Percentiles rank a stretch among this genome's conserved stretches.
Evolutionary conservation across 2,329 filamentous ascomycete genomes (phyloP).

Genomic region (Fusarium pininemorale): DNA sequence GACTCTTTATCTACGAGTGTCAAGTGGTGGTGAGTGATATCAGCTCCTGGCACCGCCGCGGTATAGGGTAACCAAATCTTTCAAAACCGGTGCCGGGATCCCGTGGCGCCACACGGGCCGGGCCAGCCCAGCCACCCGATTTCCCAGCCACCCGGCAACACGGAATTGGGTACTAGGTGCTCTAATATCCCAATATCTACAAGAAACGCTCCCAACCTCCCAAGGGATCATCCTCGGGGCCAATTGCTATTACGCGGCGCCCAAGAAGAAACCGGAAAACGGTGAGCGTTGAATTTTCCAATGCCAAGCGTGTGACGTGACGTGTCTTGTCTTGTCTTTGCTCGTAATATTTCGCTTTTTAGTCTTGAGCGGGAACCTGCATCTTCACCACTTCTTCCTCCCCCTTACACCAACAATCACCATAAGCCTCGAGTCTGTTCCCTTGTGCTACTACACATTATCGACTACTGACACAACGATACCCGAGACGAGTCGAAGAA

Average conservation of each 20-base stretch:
- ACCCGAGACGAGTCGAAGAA: background rate
- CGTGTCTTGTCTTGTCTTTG: background rate
- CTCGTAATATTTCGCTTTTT: conserved; percentile 6
- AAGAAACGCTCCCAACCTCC: conserved; percentile 24
- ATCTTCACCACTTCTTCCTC: background rate
- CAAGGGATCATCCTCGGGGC: background rate
- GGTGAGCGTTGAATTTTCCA: conserved; percentile 1
- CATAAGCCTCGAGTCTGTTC: background rate
- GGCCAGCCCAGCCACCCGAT: conserved; percentile 16
- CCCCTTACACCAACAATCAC: background rate
- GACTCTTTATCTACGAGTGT: background rate
- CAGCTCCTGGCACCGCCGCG: background rate
- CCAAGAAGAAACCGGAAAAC: conserved; percentile 17
- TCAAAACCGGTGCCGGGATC: background rate
- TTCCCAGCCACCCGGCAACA: conserved; percentile 19
- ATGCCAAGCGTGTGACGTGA: conserved; percentile 20
- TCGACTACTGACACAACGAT: background rate
- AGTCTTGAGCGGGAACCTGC: conserved; percentile 9
- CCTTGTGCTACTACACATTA: background rate
- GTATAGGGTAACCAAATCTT: background rate
- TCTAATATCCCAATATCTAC: background rate
- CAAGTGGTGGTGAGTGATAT: background rate
- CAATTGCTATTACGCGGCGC: conserved; percentile 17
- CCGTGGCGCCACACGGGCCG: background rate
- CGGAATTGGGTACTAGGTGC: background rate